Conservation (phyloP, 176 grass and related monocot genomes). For the Rhynchospora tenuis region DNA sequence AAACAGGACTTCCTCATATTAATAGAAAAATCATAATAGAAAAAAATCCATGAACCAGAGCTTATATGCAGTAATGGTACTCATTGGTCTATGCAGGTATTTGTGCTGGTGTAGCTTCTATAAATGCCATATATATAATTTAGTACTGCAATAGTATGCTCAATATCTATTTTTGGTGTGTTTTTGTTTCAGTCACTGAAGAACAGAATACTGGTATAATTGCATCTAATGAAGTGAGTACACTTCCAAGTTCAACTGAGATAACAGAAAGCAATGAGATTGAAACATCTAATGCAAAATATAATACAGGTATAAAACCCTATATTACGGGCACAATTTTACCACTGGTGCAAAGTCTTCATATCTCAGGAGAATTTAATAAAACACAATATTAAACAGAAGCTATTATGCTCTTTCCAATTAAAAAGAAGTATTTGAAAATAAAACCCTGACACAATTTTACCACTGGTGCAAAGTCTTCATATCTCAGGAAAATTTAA, state of each 20-base stretch:
- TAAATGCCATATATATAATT: background rate
- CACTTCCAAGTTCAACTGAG: conserved; percentile 5
- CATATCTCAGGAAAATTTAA: background rate
- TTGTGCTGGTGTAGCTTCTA: background rate
- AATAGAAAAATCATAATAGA: too few species aligned
- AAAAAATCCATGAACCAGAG: background rate
- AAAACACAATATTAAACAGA: background rate
- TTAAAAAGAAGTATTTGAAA: background rate
- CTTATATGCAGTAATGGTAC: background rate
- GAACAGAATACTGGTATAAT: background rate
- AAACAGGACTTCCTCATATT: too few species aligned
- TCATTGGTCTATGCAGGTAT: background rate
- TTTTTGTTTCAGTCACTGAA: background rate
- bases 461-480: background rate
- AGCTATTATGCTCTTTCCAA: background rate
- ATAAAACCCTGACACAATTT: background rate
- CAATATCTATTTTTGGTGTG: background rate
- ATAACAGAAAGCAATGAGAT: conserved; percentile 12
- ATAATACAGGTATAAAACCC: background rate
- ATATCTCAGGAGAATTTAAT: background rate
- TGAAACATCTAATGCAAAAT: background rate
- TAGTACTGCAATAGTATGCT: background rate
- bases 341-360: background rate
- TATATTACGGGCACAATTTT: background rate
- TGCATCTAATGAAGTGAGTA: background rate